Base-by-base conservation (phyloP, 306 rosid genomes). In the Geum urbanum region DNA sequence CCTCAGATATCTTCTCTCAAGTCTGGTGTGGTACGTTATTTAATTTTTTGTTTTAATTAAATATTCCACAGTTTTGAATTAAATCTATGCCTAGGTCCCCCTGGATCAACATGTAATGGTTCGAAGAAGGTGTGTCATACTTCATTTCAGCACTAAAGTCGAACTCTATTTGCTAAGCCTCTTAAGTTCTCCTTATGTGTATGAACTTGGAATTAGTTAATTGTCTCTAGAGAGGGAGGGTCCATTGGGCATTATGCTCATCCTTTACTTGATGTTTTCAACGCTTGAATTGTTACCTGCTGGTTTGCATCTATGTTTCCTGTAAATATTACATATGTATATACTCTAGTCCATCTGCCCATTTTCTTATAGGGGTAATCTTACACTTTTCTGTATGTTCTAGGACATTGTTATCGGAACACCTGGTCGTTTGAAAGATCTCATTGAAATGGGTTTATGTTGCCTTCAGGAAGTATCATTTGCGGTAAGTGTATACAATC, bases 361-460 rank as follows among this genome's bases (percentile, higher is more conserved):
- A 15, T 51, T 57, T 51, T 39, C 44, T 12, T 53, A 14, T n/a
- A 60, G 16, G 27, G 43, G 11, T 63, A 27, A 19, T 40, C 7
- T 11, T 27, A 40, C 14, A 13, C 24, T 47, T 54, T 49, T 27
- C 45, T 46, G 59, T 48, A 12, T 63, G 55, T 37, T 47, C 46
- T 74, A 94, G 99, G 99, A 94, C 77, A 87, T 94, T 52, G 91
- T 94, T 68, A 91, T 94, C 67, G 97, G 96, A 82, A 91, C 99
- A 45, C 99, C 99, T 63, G 99, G 99, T 63, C 97, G 99, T 66
- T 86, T 94, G 55, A 88, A 84, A 84, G 97, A 94, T 84, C 83
- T 94, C 77, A 81, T 94, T 55, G 92, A 94, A 74, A 94, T 90
- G 94, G 97, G 90, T 67, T 67, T 90, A 51, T 87, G 84, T 68